Evolutionary conservation across 768 basidiomycete genomes (phyloP).

Genomic region (Cyclocybe cylindracea): DNA sequence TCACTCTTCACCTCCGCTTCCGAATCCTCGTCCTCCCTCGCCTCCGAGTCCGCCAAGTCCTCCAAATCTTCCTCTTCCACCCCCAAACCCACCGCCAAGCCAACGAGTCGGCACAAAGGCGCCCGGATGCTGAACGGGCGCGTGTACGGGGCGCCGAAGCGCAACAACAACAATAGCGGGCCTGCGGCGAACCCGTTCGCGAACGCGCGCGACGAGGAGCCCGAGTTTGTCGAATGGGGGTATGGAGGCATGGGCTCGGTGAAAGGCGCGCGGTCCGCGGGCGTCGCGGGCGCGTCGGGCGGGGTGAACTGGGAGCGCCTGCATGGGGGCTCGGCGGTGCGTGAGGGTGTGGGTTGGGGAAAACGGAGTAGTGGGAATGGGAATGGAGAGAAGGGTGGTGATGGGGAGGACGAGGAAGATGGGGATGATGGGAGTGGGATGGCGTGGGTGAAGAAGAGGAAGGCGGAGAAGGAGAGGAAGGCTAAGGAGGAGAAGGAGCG

Average conservation of each 20-base stretch:
- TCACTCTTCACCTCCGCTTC: constrained; percentile 8
- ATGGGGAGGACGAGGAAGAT: constrained; percentile 38
- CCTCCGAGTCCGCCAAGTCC: constrained; percentile 2
- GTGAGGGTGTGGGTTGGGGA: constrained; percentile 21
- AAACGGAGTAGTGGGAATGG: constrained; percentile 25
- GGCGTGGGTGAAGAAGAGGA: constrained; percentile 69
- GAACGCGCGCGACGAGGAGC: constrained; percentile 64
- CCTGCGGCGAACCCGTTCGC: constrained; percentile 59
- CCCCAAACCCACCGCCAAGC: constrained; percentile 9
- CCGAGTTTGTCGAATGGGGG: constrained; percentile 93
- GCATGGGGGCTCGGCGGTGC: constrained; percentile 16
- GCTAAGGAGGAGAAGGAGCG: constrained; percentile 26
- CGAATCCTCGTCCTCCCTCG: constrained; percentile 11
- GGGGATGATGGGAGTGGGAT: constrained; percentile 86
- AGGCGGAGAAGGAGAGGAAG: constrained; percentile 41
- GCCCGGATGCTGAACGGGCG: constrained; percentile 83
- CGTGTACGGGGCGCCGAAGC: constrained; percentile 59
- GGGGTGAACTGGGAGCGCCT: constrained; percentile 30
- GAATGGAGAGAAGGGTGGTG: not conserved
- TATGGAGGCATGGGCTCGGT: constrained; percentile 83
- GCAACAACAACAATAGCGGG: constrained; percentile 20
- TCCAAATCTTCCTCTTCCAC: constrained; percentile 8
- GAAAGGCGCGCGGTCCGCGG: constrained; percentile 38
- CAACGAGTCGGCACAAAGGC: constrained; percentile 32
- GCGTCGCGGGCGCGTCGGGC: constrained; percentile 24